Conservation (phyloP, 2,329 filamentous ascomycete genomes). For the Teratosphaeria destructans region DNA sequence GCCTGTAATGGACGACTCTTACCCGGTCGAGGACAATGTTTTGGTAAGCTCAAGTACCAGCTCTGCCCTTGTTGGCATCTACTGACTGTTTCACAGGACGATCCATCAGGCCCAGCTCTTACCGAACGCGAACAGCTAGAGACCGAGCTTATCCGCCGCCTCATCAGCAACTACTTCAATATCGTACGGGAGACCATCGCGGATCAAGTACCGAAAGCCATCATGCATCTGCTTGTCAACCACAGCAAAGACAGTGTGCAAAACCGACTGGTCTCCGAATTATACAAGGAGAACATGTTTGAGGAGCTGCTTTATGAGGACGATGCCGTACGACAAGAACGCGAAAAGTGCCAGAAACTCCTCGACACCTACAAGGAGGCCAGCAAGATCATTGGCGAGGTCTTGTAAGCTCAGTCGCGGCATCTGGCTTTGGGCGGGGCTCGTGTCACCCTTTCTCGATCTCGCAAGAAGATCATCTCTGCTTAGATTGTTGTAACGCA, state of each 20-base stretch:
- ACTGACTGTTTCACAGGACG: slow-evolving; percentile 13
- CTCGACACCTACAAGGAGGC: slow-evolving; percentile 94
- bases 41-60: background rate
- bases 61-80: background rate
- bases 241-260: slow-evolving; percentile 97
- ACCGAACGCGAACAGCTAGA: slow-evolving; percentile 95
- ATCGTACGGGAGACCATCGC: slow-evolving; percentile 98
- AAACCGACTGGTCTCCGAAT: slow-evolving; percentile 86
- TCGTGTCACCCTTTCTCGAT: background rate
- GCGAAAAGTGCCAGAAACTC: slow-evolving; percentile 96
- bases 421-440: background rate
- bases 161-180: slow-evolving; percentile 98
- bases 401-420: background rate
- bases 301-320: slow-evolving; percentile 94
- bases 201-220: slow-evolving; percentile 94
- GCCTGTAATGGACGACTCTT: background rate
- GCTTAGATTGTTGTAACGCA: background rate
- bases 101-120: slow-evolving; percentile 52
- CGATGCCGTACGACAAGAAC: slow-evolving; percentile 91
- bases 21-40: background rate
- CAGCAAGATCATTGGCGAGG: slow-evolving; percentile 95
- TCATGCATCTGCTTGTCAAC: slow-evolving; percentile 98
- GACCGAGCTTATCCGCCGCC: slow-evolving; percentile 88
- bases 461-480: background rate
- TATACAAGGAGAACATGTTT: slow-evolving; percentile 88